phyloP scores from a whole-genome alignment of 2,329 filamentous ascomycete species.

The Sphaerulina populicola region DNA sequence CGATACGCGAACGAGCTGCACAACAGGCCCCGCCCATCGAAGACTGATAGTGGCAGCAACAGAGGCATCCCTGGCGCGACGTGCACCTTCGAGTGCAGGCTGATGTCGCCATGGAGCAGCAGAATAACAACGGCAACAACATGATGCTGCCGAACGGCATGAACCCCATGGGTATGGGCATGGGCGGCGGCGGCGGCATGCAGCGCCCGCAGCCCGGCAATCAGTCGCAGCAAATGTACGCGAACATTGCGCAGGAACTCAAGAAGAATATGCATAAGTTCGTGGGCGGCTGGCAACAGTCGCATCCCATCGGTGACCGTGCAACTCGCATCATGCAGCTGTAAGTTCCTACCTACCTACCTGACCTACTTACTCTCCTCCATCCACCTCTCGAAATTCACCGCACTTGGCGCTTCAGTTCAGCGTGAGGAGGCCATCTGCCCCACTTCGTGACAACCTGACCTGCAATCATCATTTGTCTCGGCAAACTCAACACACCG shows the following conservation, averaged over 20 bases:
- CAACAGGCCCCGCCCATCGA: not conserved
- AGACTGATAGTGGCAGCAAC: not conserved
- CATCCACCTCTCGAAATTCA: not conserved
- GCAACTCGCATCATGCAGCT: conserved; percentile 29
- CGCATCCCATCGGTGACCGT: conserved; percentile 26
- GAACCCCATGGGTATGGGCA: conserved; percentile 12
- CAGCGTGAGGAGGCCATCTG: not conserved
- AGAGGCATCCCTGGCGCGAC: conserved; percentile 1
- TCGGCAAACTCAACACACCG: not conserved
- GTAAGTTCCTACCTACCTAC: conserved; percentile 20
- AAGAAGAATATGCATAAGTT: conserved; percentile 16
- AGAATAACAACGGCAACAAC: conserved; percentile 4
- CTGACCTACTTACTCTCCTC: not conserved
- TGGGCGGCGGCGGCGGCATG: conserved; percentile 20
- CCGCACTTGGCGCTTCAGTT: not conserved
- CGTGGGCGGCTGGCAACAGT: conserved; percentile 29
- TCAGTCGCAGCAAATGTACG: conserved; percentile 23
- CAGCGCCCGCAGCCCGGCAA: conserved; percentile 27
- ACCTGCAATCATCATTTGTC: not conserved
- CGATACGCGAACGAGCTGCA: not conserved
- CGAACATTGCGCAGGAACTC: conserved; percentile 25
- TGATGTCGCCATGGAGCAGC: conserved; percentile 10
- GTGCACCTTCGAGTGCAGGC: not conserved
- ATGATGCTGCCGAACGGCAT: conserved; percentile 18
- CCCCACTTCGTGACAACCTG: not conserved